Evolutionary conservation across 768 basidiomycete genomes (phyloP).

Genomic region (Cantharellus anzutake): DNA sequence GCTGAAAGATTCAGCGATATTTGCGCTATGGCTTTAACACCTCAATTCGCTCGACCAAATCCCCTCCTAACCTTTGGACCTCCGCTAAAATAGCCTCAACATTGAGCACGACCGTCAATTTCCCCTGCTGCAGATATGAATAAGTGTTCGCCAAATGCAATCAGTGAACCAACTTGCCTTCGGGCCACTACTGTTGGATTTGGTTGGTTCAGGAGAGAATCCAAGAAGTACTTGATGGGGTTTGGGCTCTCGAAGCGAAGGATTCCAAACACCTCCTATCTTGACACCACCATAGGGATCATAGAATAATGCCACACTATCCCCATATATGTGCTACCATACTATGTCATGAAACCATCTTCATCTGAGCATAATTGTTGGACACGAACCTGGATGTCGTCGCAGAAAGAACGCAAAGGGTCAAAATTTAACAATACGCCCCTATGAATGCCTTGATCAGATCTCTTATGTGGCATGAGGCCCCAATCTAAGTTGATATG

Average conservation of each 20-base stretch:
- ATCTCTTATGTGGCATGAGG: slow-evolving; percentile 23
- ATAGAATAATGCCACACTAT: slow-evolving; percentile 67
- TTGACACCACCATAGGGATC: slow-evolving; percentile 62
- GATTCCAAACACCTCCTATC: slow-evolving; percentile 80
- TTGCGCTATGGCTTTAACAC: neutral
- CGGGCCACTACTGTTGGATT: slow-evolving; percentile 6
- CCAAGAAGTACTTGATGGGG: slow-evolving; percentile 69
- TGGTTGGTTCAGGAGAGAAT: slow-evolving; percentile 49
- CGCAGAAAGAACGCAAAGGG: slow-evolving; percentile 44
- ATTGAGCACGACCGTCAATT: slow-evolving; percentile 42
- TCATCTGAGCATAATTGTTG: neutral
- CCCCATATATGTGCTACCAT: slow-evolving; percentile 43
- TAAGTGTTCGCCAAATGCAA: neutral
- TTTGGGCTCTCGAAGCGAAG: slow-evolving; percentile 36
- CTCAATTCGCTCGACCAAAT: slow-evolving; percentile 25
- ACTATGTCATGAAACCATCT: neutral
- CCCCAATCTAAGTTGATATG: slow-evolving; percentile 36
- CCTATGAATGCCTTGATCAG: slow-evolving; percentile 28
- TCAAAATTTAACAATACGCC: slow-evolving; percentile 30
- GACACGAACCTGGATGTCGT: slow-evolving; percentile 50
- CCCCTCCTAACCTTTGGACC: slow-evolving; percentile 54
- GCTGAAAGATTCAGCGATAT: no score
- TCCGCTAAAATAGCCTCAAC: slow-evolving; percentile 47
- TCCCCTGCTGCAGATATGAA: slow-evolving; percentile 22
- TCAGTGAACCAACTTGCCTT: slow-evolving; percentile 6